Base-by-base conservation (phyloP, 768 basidiomycete genomes). In the Roridomyces roridus region DNA sequence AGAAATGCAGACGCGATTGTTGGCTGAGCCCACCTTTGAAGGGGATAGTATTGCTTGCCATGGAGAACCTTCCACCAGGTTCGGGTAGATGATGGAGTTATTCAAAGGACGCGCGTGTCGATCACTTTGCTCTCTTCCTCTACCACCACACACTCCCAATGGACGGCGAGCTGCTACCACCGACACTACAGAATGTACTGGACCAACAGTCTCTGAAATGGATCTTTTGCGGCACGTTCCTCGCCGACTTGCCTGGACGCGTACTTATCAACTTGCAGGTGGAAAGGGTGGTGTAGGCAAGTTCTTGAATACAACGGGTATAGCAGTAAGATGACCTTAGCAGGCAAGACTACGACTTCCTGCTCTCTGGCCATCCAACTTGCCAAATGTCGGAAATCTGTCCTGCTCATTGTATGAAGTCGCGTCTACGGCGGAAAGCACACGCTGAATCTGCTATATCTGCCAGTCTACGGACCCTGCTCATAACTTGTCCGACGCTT, bases 401-500 rank as follows among this genome's bases (percentile, higher is more conserved):
- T 99, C 31, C 83, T 99, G 5, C 85, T 99, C 62, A 98, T 99
- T 68, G 96, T 94, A 71, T 67, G 92, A 26, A 35, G 28, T 46
- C 15, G 42, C 39, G 18, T 52, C 35, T 40, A 23, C 28, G 47
- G 10, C 12, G 18, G 17, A 14, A 11, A 2, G 29, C 35, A 26
- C 40, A 46, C 17, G 24, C 39, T 57, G 44, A 51, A 31, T 46
- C 15, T 12, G 21, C 41, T 12, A 34, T 24, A 14, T 6, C 18
- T n/a, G n/a, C 46, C 53, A 97, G 94, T 98, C 96, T 8, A 99
- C 97, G 8, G 97, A 99, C 75, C 97, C 97, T n/a, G 97, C 97
- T 34, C 97, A 99, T 80, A 99, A 99, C 74, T 78, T 99, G 37
- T 98, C 96, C 10, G 96, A 99, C 74, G 94, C 97, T 15, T 98